A percentile compares a stretch with the other conserved stretches of the same genome.
These are phyloP conservation scores for Angomonas desouzai DNA, from an alignment of 208 protist species.

Conservation along the genomic window DNA sequence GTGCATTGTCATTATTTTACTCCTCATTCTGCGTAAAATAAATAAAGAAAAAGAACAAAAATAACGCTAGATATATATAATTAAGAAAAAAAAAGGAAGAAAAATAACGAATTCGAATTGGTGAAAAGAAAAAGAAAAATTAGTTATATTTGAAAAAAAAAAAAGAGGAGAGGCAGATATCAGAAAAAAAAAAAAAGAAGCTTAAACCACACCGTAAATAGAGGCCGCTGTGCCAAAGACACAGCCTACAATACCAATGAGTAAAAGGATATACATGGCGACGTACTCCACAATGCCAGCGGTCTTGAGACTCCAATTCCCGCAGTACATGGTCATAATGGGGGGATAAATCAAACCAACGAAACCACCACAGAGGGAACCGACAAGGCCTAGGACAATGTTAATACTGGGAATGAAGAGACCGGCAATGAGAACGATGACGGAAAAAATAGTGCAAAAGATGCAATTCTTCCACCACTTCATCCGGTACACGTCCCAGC, in stretches of 20 bases:
- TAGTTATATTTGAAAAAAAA: slow-evolving; percentile 5
- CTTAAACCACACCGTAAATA: slow-evolving; percentile 31
- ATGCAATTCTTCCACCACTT: slow-evolving; percentile 51
- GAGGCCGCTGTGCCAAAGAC: slow-evolving; percentile 51
- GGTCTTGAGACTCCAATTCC: slow-evolving; percentile 30
- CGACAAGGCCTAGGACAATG: slow-evolving; percentile 65
- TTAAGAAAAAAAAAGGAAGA: slow-evolving; percentile 14
- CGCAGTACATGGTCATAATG: slow-evolving; percentile 64
- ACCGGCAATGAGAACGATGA: slow-evolving; percentile 40
- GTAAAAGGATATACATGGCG: slow-evolving; percentile 47
- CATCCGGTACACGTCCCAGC: slow-evolving; percentile 31
- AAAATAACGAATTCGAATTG: slow-evolving; percentile 9
- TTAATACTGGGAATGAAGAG: slow-evolving; percentile 67
- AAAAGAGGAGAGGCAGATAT: neutral
- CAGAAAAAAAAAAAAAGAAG: slow-evolving; percentile 5
- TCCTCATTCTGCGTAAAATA: too few species aligned
- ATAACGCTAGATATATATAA: too few species aligned
- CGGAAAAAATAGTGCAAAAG: slow-evolving; percentile 34
- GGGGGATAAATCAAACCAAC: slow-evolving; percentile 74
- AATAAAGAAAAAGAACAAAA: slow-evolving; percentile 4
- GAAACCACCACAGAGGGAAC: slow-evolving; percentile 55
- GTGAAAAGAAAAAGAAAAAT: slow-evolving; percentile 14
- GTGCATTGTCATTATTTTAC: neutral
- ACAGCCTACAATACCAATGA: slow-evolving; percentile 52
- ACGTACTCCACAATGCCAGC: slow-evolving; percentile 43